Evolutionary conservation across 2,329 filamentous ascomycete genomes (phyloP), one percentile per base, ranked within the genome.

Genomic region (Stromatinia cepivora): DNA sequence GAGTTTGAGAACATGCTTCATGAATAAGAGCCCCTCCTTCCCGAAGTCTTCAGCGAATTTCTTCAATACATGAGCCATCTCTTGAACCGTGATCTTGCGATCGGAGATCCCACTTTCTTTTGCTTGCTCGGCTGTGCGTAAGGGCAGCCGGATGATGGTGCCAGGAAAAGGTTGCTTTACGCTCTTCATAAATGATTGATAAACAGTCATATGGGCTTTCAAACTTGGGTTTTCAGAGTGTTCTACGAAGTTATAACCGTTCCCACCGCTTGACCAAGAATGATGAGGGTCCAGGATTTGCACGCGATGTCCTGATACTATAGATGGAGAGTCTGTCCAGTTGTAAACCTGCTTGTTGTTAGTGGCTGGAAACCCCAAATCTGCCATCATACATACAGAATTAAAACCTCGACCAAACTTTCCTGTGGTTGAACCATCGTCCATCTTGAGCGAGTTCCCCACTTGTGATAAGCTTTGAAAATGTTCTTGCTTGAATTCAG

Each of bases 401-500:
- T 79, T 79, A 54, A 80, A 80, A 1, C 79, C 79, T 57, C 77
- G 74, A 3, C 79, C 79, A 73, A 79, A 80, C 54, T 77, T 78
- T 10, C 79, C 79, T 13, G 79, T 80, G 0, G 75, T 76, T 10
- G 66, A 75, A 4, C 73, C 73, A 69, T 80, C 78, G 8, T 72
- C 25, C 9, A 74, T 52, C 65, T 80, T 80, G 10, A 71, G 48
- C 15, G 77, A 79, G 45, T 80, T 76, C 2, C 79, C 78, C 15
- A 80, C 71, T 4, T 68, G 67, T 13, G 72, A 73, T n/a, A 80
- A 70, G 52, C 73, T 79, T 11, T 73, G 57, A 42, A 80, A 79
- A 66, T 80, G 78, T 7, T 70, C 67, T 20, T 74, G 71, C 0
- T 68, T 67, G 64, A 80, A 80, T 31, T 72, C 53, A 3, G 75